Percentiles rank a stretch among this genome's conserved stretches.
Evolutionary conservation across 2,329 filamentous ascomycete species (phyloP).

Genomic region (Aspergillus quadricinctus): DNA sequence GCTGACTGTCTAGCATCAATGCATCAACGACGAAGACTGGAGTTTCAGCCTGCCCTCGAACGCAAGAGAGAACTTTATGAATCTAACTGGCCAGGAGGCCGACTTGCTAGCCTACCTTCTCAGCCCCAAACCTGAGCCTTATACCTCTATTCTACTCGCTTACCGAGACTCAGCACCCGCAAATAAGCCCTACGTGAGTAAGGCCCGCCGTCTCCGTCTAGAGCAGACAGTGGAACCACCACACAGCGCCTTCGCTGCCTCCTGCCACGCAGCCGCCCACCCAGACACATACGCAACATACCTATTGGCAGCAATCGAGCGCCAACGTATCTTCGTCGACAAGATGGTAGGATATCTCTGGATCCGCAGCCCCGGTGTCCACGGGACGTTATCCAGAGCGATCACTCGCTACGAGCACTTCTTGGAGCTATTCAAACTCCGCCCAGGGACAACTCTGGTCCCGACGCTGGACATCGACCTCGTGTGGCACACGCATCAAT

Average conservation of each 20-base stretch:
- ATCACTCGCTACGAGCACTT: slow-evolving; percentile 49
- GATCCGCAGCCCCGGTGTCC: slow-evolving; percentile 66
- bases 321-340: slow-evolving; percentile 40
- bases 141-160: not conserved
- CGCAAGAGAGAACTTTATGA: slow-evolving; percentile 1
- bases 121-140: not conserved
- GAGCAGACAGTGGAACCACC: no score
- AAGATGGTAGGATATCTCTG: slow-evolving; percentile 75
- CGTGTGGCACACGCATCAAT: slow-evolving; percentile 33
- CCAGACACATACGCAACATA: not conserved
- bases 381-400: slow-evolving; percentile 60
- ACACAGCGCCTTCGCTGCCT: not conserved
- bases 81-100: not conserved
- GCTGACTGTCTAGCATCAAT: slow-evolving; percentile 6
- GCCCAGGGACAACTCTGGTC: slow-evolving; percentile 28
- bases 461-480: slow-evolving; percentile 34
- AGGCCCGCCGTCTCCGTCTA: not conserved
- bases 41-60: slow-evolving; percentile 2
- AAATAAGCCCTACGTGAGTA: no score
- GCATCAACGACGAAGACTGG: slow-evolving; percentile 10
- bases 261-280: not conserved
- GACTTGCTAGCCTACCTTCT: slow-evolving; percentile 5
- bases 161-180: not conserved
- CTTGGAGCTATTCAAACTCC: slow-evolving; percentile 34
- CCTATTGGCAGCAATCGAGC: slow-evolving; percentile 37